Evolutionary conservation across 306 rosid genomes (phyloP).

Genomic region (Lathyrus sativus): DNA sequence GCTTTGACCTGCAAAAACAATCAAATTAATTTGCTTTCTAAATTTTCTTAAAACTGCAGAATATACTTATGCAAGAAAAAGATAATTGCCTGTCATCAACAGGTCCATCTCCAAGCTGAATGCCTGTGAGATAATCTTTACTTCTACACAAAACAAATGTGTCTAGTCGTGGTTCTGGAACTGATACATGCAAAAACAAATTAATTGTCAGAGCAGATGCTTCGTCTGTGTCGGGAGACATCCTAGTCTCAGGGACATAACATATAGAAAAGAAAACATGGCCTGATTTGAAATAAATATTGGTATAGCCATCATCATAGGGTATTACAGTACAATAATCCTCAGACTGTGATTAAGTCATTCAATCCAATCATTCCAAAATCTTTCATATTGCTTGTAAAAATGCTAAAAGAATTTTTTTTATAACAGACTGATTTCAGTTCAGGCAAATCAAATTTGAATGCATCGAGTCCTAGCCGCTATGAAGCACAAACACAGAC

Average conservation of each 20-base stretch:
- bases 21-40: not conserved
- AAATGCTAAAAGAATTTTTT: not conserved
- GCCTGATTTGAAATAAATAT: too few species aligned
- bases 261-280: not conserved
- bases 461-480: too few species aligned
- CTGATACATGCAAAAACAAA: constrained; percentile 48
- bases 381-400: constrained; percentile 19
- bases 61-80: constrained; percentile 24
- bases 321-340: not conserved
- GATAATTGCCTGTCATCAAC: constrained; percentile 66
- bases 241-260: not conserved
- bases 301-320: too few species aligned
- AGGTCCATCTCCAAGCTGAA: constrained; percentile 87
- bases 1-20: constrained; percentile 49
- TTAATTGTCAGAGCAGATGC: not conserved
- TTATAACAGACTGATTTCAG: too few species aligned
- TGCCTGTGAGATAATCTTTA: constrained; percentile 71
- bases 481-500: too few species aligned
- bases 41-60: not conserved
- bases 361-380: constrained; percentile 1
- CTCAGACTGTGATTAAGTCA: constrained; percentile 10
- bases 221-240: not conserved
- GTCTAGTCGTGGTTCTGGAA: constrained; percentile 75
- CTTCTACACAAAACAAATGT: constrained; percentile 88
- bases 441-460: too few species aligned